phyloP scores from a whole-genome alignment of 371 early-diverging fungal genomes.

The Capillidium rhysosporum region DNA sequence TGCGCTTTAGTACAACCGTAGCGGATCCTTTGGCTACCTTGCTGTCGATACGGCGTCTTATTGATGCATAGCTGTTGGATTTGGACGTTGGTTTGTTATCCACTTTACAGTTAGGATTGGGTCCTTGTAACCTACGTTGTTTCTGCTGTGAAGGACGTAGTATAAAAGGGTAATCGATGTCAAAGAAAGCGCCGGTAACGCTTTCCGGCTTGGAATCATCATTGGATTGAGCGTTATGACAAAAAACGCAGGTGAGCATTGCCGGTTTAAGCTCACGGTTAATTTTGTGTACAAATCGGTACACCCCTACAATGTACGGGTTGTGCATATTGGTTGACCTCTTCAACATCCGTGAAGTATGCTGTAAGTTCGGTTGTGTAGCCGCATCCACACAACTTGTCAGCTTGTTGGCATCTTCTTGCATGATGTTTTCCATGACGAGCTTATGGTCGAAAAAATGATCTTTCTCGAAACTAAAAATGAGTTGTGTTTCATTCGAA shows the following conservation, averaged over 20 bases:
- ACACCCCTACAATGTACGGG: neutral
- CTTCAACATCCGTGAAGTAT: neutral
- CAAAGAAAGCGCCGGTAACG: slow-evolving; percentile 1
- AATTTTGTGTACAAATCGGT: neutral
- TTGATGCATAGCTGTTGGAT: too few species aligned
- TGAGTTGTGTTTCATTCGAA: slow-evolving; percentile 3
- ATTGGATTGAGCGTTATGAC: neutral
- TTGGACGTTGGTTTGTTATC: too few species aligned
- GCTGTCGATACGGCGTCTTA: too few species aligned
- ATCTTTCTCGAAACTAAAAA: slow-evolving; percentile 8
- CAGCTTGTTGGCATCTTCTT: neutral
- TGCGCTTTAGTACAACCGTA: too few species aligned
- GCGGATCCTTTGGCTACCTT: too few species aligned
- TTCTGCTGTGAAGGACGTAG: neutral
- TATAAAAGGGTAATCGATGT: neutral
- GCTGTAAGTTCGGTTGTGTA: neutral
- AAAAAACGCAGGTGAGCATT: neutral
- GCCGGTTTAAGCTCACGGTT: neutral
- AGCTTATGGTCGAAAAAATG: slow-evolving; percentile 4
- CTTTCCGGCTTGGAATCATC: neutral
- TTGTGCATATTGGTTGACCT: neutral
- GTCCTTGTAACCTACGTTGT: neutral
- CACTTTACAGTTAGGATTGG: too few species aligned
- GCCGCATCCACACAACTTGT: neutral
- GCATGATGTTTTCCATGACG: neutral